Evolutionary conservation across 192 early-diverging fungal species (phyloP).

Genomic region (Phlyctochytrium bullatum): DNA sequence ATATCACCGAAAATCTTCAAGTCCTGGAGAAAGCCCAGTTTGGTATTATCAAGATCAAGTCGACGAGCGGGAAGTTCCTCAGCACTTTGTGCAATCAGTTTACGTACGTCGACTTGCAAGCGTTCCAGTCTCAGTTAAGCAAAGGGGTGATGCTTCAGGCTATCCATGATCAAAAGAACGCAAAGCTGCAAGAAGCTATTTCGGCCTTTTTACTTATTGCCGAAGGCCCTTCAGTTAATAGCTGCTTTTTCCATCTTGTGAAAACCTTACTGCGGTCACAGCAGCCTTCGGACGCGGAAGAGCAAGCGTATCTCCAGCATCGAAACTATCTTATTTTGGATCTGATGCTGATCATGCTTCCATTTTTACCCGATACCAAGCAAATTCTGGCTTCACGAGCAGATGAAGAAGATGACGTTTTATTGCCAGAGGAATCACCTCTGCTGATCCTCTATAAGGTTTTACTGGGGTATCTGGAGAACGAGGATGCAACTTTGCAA

Average conservation of each 20-base stretch:
- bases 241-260: constrained; percentile 52
- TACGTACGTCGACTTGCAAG: constrained; percentile 31
- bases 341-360: constrained; percentile 71
- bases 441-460: constrained; percentile 43
- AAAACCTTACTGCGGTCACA: constrained; percentile 44
- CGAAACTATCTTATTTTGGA: constrained; percentile 86
- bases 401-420: constrained; percentile 27
- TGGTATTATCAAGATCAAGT: constrained; percentile 25
- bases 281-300: constrained; percentile 60
- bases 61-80: constrained; percentile 43
- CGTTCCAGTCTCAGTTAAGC: constrained; percentile 21
- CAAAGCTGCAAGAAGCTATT: constrained; percentile 42
- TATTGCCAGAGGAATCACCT: constrained; percentile 28
- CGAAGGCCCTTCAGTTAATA: constrained; percentile 33
- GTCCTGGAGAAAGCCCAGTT: constrained; percentile 21
- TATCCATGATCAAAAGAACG: constrained; percentile 44
- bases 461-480: constrained; percentile 53
- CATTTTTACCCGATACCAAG: constrained; percentile 61
- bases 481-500: constrained; percentile 74
- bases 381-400: too few relatives aligned
- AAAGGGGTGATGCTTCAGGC: constrained; percentile 46
- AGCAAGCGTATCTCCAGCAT: constrained; percentile 52
- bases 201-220: constrained; percentile 44
- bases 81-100: constrained; percentile 52
- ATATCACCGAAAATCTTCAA: too few relatives aligned